These are phyloP conservation scores for Balamuthia mandrillaris DNA, from an alignment of 208 protist species.

Conservation along the genomic window DNA sequence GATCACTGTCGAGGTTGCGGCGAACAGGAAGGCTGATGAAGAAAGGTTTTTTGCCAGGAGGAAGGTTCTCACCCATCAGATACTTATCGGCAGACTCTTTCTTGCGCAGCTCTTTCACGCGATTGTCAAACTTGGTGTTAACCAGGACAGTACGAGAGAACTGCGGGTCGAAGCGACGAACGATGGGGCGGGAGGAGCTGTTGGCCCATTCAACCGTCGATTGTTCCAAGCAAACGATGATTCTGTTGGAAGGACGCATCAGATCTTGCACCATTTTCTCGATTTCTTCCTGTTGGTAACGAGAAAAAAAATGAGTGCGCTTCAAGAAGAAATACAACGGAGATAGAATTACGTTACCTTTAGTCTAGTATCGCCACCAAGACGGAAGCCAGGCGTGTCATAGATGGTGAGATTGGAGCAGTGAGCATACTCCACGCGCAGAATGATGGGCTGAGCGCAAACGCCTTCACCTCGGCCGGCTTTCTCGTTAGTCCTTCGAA, in stretches of 20 bases:
- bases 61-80: conserved; percentile 49
- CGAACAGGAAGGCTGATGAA: conserved; percentile 60
- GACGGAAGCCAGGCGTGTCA: conserved; percentile 64
- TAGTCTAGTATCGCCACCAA: conserved; percentile 57
- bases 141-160: conserved; percentile 57
- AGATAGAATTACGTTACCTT: conserved; percentile 34
- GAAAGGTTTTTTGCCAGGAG: conserved; percentile 53
- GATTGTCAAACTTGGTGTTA: conserved; percentile 70
- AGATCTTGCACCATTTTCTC: conserved; percentile 36
- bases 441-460: conserved; percentile 54
- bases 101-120: conserved; percentile 61
- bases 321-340: conserved; percentile 19
- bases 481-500: conserved; percentile 57
- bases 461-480: conserved; percentile 53
- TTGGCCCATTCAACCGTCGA: conserved; percentile 70
- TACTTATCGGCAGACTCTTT: conserved; percentile 57
- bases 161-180: conserved; percentile 55
- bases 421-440: conserved; percentile 62
- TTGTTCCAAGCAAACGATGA: conserved; percentile 69
- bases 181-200: conserved; percentile 57
- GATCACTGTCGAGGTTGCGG: conserved; percentile 48
- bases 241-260: conserved; percentile 56
- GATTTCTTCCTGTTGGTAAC: neutral
- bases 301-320: neutral
- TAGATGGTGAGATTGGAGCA: conserved; percentile 68